These are phyloP conservation scores for Funneliformis mosseae DNA, from an alignment of 192 early-diverging fungal genomes.

Conservation along the genomic window DNA sequence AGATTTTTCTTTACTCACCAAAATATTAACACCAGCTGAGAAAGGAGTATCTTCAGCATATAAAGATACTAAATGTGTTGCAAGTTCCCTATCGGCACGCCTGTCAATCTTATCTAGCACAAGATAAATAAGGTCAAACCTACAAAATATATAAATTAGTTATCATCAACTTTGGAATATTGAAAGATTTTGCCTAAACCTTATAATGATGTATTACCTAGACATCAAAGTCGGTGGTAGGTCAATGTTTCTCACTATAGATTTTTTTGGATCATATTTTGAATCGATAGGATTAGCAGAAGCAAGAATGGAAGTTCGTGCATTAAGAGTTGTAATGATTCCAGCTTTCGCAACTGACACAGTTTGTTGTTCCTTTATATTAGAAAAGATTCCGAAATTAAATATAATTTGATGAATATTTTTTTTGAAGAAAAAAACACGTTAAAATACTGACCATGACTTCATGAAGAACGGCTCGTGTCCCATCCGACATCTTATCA, in stretches of 20 bases:
- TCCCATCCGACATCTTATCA: constrained; percentile 97
- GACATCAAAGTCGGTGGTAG: constrained; percentile 93
- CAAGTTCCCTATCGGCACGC: constrained; percentile 80
- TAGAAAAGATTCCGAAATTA: neutral
- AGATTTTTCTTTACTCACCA: constrained; percentile 36
- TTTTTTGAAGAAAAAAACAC: neutral
- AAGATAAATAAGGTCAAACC: constrained; percentile 94
- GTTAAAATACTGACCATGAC: constrained; percentile 72
- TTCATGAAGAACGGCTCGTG: constrained; percentile 94
- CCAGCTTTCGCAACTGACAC: constrained; percentile 98
- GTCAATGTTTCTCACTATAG: constrained; percentile 87
- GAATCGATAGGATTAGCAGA: constrained; percentile 94
- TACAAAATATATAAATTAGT: constrained; percentile 17
- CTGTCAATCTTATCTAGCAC: constrained; percentile 91
- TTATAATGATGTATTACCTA: constrained; percentile 48
- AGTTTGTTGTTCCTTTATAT: constrained; percentile 88
- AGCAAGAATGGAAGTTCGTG: constrained; percentile 92
- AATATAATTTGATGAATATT: constrained; percentile 6
- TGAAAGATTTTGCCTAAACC: neutral
- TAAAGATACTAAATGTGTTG: constrained; percentile 83
- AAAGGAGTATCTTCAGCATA: constrained; percentile 72
- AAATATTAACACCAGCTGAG: constrained; percentile 47
- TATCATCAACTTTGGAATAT: neutral
- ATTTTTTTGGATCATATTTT: constrained; percentile 80
- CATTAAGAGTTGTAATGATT: constrained; percentile 97